Percentiles rank a stretch among this genome's conserved stretches.
phyloP scores from a whole-genome alignment of 768 basidiomycete species.

The Trametes cubensis region DNA sequence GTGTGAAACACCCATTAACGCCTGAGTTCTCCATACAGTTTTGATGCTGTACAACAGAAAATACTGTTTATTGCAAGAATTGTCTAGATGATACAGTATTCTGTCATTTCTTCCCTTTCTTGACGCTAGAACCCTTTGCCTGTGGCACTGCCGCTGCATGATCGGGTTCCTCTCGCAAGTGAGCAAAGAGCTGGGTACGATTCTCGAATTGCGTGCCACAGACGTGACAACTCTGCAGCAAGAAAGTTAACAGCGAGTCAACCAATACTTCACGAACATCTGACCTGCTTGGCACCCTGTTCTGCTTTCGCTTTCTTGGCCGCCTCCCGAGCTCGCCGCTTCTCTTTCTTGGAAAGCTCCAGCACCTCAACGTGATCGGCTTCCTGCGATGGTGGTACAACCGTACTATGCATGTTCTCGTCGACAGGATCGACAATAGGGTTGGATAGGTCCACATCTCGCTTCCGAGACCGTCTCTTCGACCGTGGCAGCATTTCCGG shows the following conservation, averaged over 20 bases:
- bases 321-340: conserved; percentile 72
- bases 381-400: background rate
- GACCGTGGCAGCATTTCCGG: conserved; percentile 19
- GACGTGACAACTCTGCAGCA: conserved; percentile 44
- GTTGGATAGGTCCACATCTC: background rate
- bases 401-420: conserved; percentile 4
- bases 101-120: conserved; percentile 32
- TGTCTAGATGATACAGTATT: too few relatives aligned
- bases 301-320: conserved; percentile 60
- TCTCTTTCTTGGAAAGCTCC: conserved; percentile 75
- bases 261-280: conserved; percentile 1
- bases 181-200: conserved; percentile 74
- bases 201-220: conserved; percentile 66
- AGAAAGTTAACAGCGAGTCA: background rate
- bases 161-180: conserved; percentile 63
- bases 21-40: too few relatives aligned
- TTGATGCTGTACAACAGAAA: too few relatives aligned
- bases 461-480: conserved; percentile 12
- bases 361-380: conserved; percentile 20
- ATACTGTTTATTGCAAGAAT: too few relatives aligned
- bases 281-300: conserved; percentile 30
- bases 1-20: too few relatives aligned
- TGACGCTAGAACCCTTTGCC: conserved; percentile 21
- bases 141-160: conserved; percentile 58
- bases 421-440: background rate